phyloP scores from a whole-genome alignment of 805 yeast genomes.

The Cyberlindnera samutprakarnensis region DNA sequence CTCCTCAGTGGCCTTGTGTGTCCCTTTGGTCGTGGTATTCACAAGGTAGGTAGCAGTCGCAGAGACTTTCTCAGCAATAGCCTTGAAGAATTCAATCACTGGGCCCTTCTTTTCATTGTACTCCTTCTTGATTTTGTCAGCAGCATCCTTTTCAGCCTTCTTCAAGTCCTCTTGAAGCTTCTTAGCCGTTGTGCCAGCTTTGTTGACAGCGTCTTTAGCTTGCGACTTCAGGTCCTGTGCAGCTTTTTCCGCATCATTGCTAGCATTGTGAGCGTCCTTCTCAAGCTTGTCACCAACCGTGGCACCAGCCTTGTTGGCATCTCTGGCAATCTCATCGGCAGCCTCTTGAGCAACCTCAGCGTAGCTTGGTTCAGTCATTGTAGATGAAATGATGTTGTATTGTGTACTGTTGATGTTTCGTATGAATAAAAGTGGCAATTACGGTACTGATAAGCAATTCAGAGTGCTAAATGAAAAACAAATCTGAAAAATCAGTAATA shows the following conservation, averaged over 20 bases:
- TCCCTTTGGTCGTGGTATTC: constrained; percentile 16
- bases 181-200: constrained; percentile 20
- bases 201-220: constrained; percentile 13
- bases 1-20: constrained; percentile 28
- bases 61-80: constrained; percentile 15
- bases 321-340: constrained; percentile 12
- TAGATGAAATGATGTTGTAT: no score
- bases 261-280: constrained; percentile 6
- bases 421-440: no score
- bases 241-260: constrained; percentile 15
- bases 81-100: constrained; percentile 16
- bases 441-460: no score
- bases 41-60: constrained; percentile 15
- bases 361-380: no score
- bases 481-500: no score
- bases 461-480: no score
- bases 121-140: constrained; percentile 26
- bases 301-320: constrained; percentile 9
- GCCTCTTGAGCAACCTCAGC: constrained; percentile 17
- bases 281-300: constrained; percentile 2
- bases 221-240: constrained; percentile 13
- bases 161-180: constrained; percentile 16
- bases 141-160: constrained; percentile 28
- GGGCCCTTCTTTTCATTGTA: constrained; percentile 24
- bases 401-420: no score